These are phyloP conservation scores for Aureobasidium melanogenum DNA, from an alignment of 2,329 filamentous ascomycete species.

Conservation along the genomic window DNA sequence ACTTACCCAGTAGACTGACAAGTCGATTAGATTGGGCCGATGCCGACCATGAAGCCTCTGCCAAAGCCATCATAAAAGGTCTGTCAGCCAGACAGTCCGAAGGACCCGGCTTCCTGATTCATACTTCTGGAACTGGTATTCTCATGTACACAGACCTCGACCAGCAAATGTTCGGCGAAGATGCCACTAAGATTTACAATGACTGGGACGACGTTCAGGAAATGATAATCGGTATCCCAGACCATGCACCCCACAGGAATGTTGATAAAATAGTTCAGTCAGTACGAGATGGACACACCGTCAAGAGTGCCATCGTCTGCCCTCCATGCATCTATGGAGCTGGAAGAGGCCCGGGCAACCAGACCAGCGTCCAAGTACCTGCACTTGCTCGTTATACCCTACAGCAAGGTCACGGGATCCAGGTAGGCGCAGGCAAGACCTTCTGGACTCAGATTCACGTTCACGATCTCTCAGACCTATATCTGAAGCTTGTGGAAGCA, in stretches of 20 bases:
- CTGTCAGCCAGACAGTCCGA: constrained; percentile 38
- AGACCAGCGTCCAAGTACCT: constrained; percentile 50
- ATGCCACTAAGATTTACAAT: constrained; percentile 44
- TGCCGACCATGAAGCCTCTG: constrained; percentile 41
- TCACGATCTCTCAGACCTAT: constrained; percentile 49
- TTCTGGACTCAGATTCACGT: constrained; percentile 51
- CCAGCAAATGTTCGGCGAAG: constrained; percentile 39
- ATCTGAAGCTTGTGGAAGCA: constrained; percentile 46
- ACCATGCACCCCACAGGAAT: constrained; percentile 53
- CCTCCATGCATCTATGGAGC: constrained; percentile 56
- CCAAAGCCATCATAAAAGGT: constrained; percentile 43
- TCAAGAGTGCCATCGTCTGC: constrained; percentile 58
- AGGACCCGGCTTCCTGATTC: constrained; percentile 33
- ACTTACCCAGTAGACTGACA: not conserved
- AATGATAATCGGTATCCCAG: constrained; percentile 45
- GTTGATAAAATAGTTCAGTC: constrained; percentile 60
- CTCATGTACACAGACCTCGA: constrained; percentile 44
- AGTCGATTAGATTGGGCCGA: constrained; percentile 31
- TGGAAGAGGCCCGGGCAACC: constrained; percentile 45
- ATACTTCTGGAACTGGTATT: constrained; percentile 50
- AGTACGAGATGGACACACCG: constrained; percentile 35
- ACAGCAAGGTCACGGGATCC: constrained; percentile 44
- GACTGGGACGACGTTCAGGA: constrained; percentile 51
- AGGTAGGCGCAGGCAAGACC: constrained; percentile 49
- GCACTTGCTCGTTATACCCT: constrained; percentile 45